Base-by-base conservation (phyloP, 148 eudicot species). In the Rhododendron simsii region DNA sequence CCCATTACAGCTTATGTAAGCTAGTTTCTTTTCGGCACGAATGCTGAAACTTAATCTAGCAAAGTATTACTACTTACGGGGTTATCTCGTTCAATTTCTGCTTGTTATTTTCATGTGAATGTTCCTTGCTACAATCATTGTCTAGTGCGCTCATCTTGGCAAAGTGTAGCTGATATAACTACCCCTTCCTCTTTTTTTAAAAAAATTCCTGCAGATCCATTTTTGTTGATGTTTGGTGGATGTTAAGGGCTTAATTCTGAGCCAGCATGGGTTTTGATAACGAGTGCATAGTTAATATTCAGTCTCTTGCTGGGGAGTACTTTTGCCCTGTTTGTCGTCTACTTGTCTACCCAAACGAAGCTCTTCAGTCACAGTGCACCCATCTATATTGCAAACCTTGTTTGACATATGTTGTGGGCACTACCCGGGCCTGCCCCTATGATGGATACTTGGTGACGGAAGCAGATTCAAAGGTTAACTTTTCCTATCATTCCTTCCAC, bases 361-460 rank as follows among this genome's bases (percentile, higher is more conserved):
- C 99, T 74, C 69, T 95, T 71, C 99, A 95, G 81, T 82, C 99
- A 59, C 96, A 89, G 83, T 98, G 99, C 88, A 93, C 96, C 79
- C 98, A 98, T 87, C 92, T 98, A 9, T 98, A 92, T 86, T 98
- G 99, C 91, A 95, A 94, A 89, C 95, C 95, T n/a, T 98, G 99
- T 87, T 87, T 95, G 87, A 73, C 91, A 37, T 95, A 98, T 83
- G 85, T 95, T 84, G 98, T 90, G 65, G 91, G 95, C 85, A 91
- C 93, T 69, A 95, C 93, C 45, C 89, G 84, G 88, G 96, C 98
- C 37, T 98, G 99, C 86, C 98, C 99, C 13, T 94, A 94, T 88
- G 99, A 98, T 93, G 97, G 96, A 85, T 95, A 93, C 87, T 83
- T 95, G 91, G 99, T 98, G 91, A 93, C 95, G 1, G 96, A 98